Base-by-base conservation (phyloP, 345 rosid genomes). In the Eucalyptus cloeziana region DNA sequence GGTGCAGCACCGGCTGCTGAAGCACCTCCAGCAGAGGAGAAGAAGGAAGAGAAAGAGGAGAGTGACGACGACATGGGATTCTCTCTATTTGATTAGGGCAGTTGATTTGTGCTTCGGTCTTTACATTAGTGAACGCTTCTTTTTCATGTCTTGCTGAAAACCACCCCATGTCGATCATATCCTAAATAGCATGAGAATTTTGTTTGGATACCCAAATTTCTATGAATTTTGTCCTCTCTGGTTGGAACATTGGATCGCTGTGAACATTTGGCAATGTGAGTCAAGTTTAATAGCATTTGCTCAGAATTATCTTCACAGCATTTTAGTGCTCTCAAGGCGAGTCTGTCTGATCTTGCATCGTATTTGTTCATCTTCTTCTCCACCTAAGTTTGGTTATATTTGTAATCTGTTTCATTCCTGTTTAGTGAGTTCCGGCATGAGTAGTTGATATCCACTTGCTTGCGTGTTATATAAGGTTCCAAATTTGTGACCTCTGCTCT, bases 41-140 rank as follows among this genome's bases (percentile, higher is more conserved):
- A 95, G 93, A 91, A 95, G 93, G 94, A 95, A 92, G 95, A 93
- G 88, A 93, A 91, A 22, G 95, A 93, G 62, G 97, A 96, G 86
- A 94, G 94, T 69, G 96, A 96, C 10, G 97, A 94, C 0, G 96
- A 96, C 87, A 94, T 95, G 93, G 96, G 97, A 87, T 95, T 96
- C 93, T 93, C 94, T 31, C 93, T 96, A 87, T 96, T 96, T 45
- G 96, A 94, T 91, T 96, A 94, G 89, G 31, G 49, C 30, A 17
- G 51, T 87, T 27, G 33, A 31, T 64, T 43, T 88, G 79, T 17
- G 76, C 71, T 88, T 40, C 3, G 1, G 12, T 58, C 25, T 47
- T 62, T 14, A 45, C 85, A n/a, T 31, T 45, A 30, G 52, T 49
- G n/a, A 45, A 9, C 8, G 13, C 27, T 76, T 21, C n/a, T 30